Percentiles rank a stretch among this genome's conserved stretches.
These are phyloP conservation scores for Pneumocystis oryctolagi DNA, from an alignment of 1,139 yeast genomes.

Conservation along the genomic window DNA sequence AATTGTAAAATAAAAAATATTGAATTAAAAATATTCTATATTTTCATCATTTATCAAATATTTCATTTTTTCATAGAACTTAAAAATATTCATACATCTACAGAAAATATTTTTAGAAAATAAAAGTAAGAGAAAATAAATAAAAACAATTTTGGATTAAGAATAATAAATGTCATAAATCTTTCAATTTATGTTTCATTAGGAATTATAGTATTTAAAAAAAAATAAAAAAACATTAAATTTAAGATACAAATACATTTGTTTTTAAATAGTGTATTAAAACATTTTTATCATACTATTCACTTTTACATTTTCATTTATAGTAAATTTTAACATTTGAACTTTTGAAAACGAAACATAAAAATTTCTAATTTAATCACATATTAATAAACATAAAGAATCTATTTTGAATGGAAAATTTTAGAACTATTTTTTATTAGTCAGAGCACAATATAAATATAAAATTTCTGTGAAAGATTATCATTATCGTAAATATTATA, in stretches of 20 bases:
- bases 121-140: too few relatives aligned
- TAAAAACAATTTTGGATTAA: too few relatives aligned
- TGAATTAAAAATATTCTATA: too few relatives aligned
- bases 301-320: background rate
- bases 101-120: too few relatives aligned
- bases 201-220: too few relatives aligned
- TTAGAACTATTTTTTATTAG: background rate
- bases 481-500: background rate
- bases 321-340: background rate
- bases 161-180: too few relatives aligned
- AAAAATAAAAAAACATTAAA: background rate
- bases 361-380: background rate
- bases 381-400: background rate
- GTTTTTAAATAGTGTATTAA: background rate
- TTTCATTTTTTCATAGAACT: too few relatives aligned
- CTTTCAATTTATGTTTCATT: too few relatives aligned
- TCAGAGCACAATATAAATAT: background rate
- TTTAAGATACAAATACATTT: background rate
- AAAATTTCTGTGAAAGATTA: background rate
- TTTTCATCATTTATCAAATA: too few relatives aligned
- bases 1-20: too few relatives aligned
- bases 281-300: background rate
- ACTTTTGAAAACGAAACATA: background rate
- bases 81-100: too few relatives aligned
- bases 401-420: background rate